These are phyloP conservation scores for Cladosporium sp. DNA, from an alignment of 2,329 filamentous ascomycete species.

Conservation along the genomic window DNA sequence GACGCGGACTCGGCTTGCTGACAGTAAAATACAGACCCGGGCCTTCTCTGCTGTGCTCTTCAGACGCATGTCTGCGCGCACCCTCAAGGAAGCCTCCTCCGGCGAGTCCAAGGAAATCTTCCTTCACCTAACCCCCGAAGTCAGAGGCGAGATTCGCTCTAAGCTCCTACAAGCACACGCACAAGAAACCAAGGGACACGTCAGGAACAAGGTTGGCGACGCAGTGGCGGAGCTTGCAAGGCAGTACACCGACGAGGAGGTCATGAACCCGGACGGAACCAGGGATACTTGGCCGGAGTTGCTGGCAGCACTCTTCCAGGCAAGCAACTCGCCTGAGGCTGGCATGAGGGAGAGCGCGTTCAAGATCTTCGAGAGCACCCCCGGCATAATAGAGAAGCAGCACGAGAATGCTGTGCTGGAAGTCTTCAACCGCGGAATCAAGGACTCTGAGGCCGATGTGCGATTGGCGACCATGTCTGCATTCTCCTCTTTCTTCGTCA, in stretches of 20 bases:
- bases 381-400: constrained; percentile 91
- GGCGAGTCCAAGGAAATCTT: constrained; percentile 79
- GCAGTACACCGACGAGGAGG: constrained; percentile 77
- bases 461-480: constrained; percentile 93
- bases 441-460: constrained; percentile 80
- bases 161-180: constrained; percentile 76
- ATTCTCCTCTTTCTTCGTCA: constrained; percentile 93
- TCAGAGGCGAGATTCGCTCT: constrained; percentile 72
- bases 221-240: constrained; percentile 94
- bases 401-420: constrained; percentile 85
- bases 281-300: constrained; percentile 79
- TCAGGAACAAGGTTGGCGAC: constrained; percentile 94
- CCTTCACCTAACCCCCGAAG: constrained; percentile 67
- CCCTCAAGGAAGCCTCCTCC: constrained; percentile 64
- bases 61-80: constrained; percentile 85
- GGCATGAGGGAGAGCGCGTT: constrained; percentile 89
- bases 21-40: constrained; percentile 58
- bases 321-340: constrained; percentile 79
- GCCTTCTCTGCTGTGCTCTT: constrained; percentile 93
- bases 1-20: neutral
- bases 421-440: constrained; percentile 88
- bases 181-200: constrained; percentile 65
- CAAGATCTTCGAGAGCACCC: constrained; percentile 90
- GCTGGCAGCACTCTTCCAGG: constrained; percentile 76
- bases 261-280: constrained; percentile 25